A percentile compares a stretch with the other conserved stretches of the same genome.
Evolutionary conservation across 257 asterid species (phyloP).

Genomic region (Henckelia pumila): DNA sequence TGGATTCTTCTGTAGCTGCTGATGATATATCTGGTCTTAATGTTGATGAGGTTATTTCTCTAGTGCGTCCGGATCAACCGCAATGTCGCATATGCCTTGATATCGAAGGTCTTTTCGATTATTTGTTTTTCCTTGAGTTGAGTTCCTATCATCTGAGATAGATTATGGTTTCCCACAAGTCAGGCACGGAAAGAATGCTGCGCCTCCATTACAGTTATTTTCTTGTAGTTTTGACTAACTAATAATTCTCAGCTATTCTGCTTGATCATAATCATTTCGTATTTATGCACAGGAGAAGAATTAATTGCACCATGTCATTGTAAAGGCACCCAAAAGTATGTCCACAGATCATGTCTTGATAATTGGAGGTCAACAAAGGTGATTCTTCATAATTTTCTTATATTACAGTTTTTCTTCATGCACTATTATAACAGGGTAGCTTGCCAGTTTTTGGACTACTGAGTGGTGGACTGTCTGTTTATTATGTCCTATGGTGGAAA

Average conservation of each 20-base stretch:
- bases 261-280: slow-evolving; percentile 22
- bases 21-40: slow-evolving; percentile 43
- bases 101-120: slow-evolving; percentile 59
- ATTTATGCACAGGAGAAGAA: slow-evolving; percentile 68
- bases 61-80: slow-evolving; percentile 70
- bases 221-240: neutral
- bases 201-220: slow-evolving; percentile 1
- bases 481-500: slow-evolving; percentile 1
- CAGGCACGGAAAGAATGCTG: neutral
- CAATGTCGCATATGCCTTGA: slow-evolving; percentile 98
- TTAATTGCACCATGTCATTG: slow-evolving; percentile 98
- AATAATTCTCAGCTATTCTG: slow-evolving; percentile 1
- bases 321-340: slow-evolving; percentile 96
- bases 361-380: slow-evolving; percentile 99
- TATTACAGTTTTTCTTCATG: neutral
- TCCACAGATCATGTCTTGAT: slow-evolving; percentile 97
- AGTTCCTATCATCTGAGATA: neutral
- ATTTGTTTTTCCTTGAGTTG: slow-evolving; percentile 1
- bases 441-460: neutral
- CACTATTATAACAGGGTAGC: slow-evolving; percentile 10
- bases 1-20: slow-evolving; percentile 45
- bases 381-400: slow-evolving; percentile 9
- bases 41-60: slow-evolving; percentile 47
- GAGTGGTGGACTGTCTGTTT: neutral
- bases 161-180: slow-evolving; percentile 12